Evolutionary conservation across 352 stramenopile species (phyloP).

Genomic region (Elongisporangium senticosum): DNA sequence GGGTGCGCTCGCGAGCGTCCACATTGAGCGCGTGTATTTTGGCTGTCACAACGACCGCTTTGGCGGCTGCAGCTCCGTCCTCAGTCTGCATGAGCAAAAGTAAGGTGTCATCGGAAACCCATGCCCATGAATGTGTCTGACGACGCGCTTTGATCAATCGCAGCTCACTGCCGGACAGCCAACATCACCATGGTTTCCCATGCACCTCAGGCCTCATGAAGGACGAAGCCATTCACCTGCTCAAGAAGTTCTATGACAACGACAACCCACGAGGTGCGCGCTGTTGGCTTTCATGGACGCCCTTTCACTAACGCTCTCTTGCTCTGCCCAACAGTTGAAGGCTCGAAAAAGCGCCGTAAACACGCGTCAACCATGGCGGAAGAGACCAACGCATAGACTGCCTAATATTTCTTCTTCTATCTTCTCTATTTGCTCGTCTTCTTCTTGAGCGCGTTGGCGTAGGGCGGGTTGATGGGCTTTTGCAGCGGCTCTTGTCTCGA

Average conservation of each 20-base stretch:
- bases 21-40: conserved; percentile 80
- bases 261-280: conserved; percentile 81
- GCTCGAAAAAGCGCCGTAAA: conserved; percentile 79
- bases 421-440: conserved; percentile 18
- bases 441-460: conserved; percentile 67
- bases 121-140: conserved; percentile 3
- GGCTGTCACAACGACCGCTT: conserved; percentile 92
- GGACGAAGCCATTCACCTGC: conserved; percentile 73
- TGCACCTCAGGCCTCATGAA: conserved; percentile 73
- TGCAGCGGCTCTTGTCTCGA: conserved; percentile 74
- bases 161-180: conserved; percentile 32
- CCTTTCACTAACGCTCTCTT: not conserved
- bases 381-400: not conserved
- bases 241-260: conserved; percentile 87
- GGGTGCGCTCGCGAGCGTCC: conserved; percentile 72
- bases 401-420: not conserved
- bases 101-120: conserved; percentile 13
- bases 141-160: not conserved
- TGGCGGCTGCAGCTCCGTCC: conserved; percentile 88
- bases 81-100: conserved; percentile 72
- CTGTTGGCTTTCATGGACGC: not conserved
- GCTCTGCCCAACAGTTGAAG: conserved; percentile 35
- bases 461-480: conserved; percentile 85
- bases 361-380: conserved; percentile 14
- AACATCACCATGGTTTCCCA: conserved; percentile 51